Base-by-base conservation (phyloP, 306 rosid species). In the Delonix regia region DNA sequence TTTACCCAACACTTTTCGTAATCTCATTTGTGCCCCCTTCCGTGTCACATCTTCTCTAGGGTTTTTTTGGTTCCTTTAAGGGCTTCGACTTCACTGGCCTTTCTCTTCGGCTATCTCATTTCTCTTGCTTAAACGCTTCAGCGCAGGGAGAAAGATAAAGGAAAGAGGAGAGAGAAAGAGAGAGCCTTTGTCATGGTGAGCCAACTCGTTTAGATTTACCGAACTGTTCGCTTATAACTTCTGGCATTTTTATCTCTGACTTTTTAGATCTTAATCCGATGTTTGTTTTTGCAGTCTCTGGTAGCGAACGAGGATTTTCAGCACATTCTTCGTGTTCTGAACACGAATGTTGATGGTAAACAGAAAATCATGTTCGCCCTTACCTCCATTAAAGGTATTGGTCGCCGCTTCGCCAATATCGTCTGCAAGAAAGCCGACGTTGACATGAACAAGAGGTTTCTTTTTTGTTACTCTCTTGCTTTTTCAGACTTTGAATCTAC, bases 361-460 rank as follows among this genome's bases (percentile, higher is more conserved):
- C 57, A 69, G 73, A 69, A 27, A 25, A 69, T 69, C 38, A 67
- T 67, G 72, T 67, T 67, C 55, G 72, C 72, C 11, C 55, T 67
- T 67, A 67, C 55, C 36, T 67, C 73, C 21, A 45, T 69, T 57
- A 69, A 69, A 47, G 74, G 74, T 25, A 69, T 69, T 69, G 74
- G 74, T 9, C 59, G 59, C 21, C 74, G 59, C 25, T 78, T 78
- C 27, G 82, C 82, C 76, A 78, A 78, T n/a, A 69, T 78, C 27
- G 75, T 68, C 28, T 78, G 70, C 82, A 78, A 78, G 76, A 78
- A 78, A 49, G 76, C 70, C 45, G 82, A 78, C 9, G 60, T 69
- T 2, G 74, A 69, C 55, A 69, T 69, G 74, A 69, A 69, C 74
- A 47, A 48, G n/a, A 47, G 74, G 74, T 69, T 47, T 9, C 3